Conservation (phyloP, 2,329 filamentous ascomycete species). For the Clonostachys byssicola region DNA sequence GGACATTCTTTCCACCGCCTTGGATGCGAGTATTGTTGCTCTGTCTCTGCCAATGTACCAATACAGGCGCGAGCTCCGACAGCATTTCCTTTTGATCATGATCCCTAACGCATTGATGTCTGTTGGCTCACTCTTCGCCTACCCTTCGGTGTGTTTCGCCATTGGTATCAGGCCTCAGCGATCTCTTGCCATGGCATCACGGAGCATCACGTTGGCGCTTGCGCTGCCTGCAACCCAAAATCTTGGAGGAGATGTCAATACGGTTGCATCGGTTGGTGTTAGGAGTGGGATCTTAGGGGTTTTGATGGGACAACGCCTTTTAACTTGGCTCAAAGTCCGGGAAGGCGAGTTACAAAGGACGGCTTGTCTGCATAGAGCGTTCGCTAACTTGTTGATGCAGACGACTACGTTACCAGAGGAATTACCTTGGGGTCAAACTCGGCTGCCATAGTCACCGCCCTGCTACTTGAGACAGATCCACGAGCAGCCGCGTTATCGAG, state of each 20-base stretch:
- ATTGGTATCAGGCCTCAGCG: slow-evolving; percentile 47
- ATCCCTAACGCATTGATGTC: slow-evolving; percentile 47
- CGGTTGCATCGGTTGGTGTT: slow-evolving; percentile 52
- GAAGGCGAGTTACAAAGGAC: slow-evolving; percentile 31
- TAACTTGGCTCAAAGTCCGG: slow-evolving; percentile 45
- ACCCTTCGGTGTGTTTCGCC: slow-evolving; percentile 45
- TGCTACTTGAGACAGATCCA: slow-evolving; percentile 51
- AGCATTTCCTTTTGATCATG: slow-evolving; percentile 50
- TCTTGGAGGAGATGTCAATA: slow-evolving; percentile 50
- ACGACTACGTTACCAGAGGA: slow-evolving; percentile 60
- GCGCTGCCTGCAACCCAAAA: slow-evolving; percentile 52
- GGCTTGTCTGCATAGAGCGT: too few species aligned
- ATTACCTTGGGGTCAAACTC: slow-evolving; percentile 57
- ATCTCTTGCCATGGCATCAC: slow-evolving; percentile 49
- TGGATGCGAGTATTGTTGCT: slow-evolving; percentile 55
- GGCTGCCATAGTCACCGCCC: slow-evolving; percentile 53
- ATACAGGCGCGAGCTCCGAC: slow-evolving; percentile 49
- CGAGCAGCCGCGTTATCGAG: slow-evolving; percentile 55
- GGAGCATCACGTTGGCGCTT: slow-evolving; percentile 56
- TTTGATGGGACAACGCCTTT: slow-evolving; percentile 44
- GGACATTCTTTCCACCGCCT: slow-evolving; percentile 47
- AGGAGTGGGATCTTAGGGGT: slow-evolving; percentile 56
- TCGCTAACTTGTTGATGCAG: slow-evolving; percentile 16
- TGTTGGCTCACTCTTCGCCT: slow-evolving; percentile 49
- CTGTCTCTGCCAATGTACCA: slow-evolving; percentile 59